These are phyloP conservation scores for Apiospora pterosperma DNA, from an alignment of 2,329 filamentous ascomycete genomes.

Conservation along the genomic window DNA sequence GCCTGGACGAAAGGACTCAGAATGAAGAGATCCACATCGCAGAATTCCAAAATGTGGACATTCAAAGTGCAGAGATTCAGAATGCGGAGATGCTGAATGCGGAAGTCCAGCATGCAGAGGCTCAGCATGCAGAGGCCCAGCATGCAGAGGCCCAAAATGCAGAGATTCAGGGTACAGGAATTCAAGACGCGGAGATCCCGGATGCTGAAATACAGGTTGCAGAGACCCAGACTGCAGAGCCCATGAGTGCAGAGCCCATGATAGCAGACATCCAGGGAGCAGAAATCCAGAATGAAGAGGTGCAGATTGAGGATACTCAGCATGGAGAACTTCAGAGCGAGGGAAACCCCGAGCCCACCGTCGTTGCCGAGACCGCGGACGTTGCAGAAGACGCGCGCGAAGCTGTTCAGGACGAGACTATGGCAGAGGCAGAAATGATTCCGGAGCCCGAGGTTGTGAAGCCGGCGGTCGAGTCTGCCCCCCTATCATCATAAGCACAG, in stretches of 20 bases:
- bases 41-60: neutral
- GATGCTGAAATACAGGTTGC: neutral
- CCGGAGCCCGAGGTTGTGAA: neutral
- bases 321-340: neutral
- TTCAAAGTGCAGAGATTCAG: neutral
- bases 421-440: neutral
- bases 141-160: neutral
- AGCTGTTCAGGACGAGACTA: neutral
- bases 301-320: neutral
- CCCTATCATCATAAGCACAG: neutral
- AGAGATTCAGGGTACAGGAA: neutral
- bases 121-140: neutral
- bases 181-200: neutral
- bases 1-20: conserved; percentile 5
- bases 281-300: neutral
- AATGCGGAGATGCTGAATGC: neutral
- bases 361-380: neutral
- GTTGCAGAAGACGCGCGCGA: neutral
- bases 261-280: neutral
- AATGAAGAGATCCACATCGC: neutral
- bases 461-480: neutral
- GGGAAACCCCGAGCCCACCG: neutral
- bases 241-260: neutral
- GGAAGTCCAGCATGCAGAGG: neutral
- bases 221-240: neutral